Evolutionary conservation across 2,329 filamentous ascomycete genomes (phyloP).

Genomic region (Colletotrichum sp.): DNA sequence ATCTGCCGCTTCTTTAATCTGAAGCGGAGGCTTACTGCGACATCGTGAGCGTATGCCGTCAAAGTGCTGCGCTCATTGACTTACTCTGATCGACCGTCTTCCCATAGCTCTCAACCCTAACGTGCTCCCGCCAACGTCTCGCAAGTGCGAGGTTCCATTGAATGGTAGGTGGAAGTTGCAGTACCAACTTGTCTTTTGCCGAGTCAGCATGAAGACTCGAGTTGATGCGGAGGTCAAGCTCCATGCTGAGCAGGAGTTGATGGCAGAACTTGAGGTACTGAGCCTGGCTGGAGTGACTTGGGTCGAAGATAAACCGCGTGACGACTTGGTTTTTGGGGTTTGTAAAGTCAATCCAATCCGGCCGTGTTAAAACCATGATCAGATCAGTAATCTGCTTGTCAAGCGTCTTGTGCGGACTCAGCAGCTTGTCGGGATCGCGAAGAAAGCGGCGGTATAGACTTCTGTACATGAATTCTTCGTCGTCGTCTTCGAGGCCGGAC

Average conservation of each 20-base stretch:
- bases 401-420: conserved; percentile 65
- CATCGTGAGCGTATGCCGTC: not conserved
- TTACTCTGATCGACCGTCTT: conserved; percentile 55
- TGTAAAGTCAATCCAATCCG: conserved; percentile 77
- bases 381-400: conserved; percentile 77
- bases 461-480: conserved; percentile 64
- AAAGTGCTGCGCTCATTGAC: conserved; percentile 21
- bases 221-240: conserved; percentile 74
- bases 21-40: conserved; percentile 65
- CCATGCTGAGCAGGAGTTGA: conserved; percentile 75
- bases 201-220: conserved; percentile 64
- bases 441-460: conserved; percentile 73
- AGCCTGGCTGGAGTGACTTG: conserved; percentile 57
- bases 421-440: conserved; percentile 67
- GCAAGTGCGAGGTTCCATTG: conserved; percentile 78
- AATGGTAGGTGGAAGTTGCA: conserved; percentile 71
- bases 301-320: conserved; percentile 74
- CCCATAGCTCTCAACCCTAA: conserved; percentile 68
- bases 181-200: conserved; percentile 68
- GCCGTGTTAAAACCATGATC: conserved; percentile 70
- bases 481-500: conserved; percentile 58
- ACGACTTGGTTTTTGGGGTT: conserved; percentile 73
- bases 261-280: conserved; percentile 75
- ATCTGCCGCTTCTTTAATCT: conserved; percentile 71
- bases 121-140: conserved; percentile 73